Conservation (phyloP, 2,329 filamentous ascomycete species). For the Rachicladosporium sp. region DNA sequence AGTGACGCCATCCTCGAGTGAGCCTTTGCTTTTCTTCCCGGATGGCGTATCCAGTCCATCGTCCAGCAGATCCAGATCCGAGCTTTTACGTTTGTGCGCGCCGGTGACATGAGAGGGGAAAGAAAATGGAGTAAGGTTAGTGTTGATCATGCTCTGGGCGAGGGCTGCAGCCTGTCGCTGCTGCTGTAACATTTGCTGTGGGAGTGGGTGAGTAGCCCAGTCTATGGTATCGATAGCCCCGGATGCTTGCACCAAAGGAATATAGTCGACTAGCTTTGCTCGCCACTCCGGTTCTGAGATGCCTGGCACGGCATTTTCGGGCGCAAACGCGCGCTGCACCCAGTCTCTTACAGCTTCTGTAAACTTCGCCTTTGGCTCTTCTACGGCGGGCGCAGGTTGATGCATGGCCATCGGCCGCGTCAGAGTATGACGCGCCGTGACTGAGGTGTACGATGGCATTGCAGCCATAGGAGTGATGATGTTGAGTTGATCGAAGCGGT, state of each 20-base stretch:
- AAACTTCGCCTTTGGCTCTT: too few relatives aligned
- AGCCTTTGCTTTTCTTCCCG: constrained; percentile 54
- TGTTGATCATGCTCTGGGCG: constrained; percentile 12
- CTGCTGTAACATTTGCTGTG: constrained; percentile 67
- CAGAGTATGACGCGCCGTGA: constrained; percentile 28
- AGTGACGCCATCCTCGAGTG: constrained; percentile 65
- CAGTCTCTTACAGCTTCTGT: constrained; percentile 63
- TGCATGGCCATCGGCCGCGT: too few relatives aligned
- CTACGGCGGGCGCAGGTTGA: too few relatives aligned
- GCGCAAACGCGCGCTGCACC: constrained; percentile 68
- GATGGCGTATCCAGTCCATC: constrained; percentile 44
- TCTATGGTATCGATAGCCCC: constrained; percentile 60
- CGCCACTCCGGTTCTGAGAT: constrained; percentile 58
- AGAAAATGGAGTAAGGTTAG: constrained; percentile 17
- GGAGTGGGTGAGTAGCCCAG: constrained; percentile 74
- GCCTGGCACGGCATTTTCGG: constrained; percentile 43
- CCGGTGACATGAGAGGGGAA: constrained; percentile 3
- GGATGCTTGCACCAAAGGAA: constrained; percentile 66
- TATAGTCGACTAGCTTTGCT: constrained; percentile 70
- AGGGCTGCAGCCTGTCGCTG: constrained; percentile 45
- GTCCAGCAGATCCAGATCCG: constrained; percentile 45
- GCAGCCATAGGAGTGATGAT: constrained; percentile 2
- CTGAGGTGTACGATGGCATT: constrained; percentile 33
- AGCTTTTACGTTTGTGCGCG: constrained; percentile 73
- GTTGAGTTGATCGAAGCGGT: too few relatives aligned